Evolutionary conservation across 2,329 filamentous ascomycete species (phyloP).

Genomic region (Aspergillus tamarii): DNA sequence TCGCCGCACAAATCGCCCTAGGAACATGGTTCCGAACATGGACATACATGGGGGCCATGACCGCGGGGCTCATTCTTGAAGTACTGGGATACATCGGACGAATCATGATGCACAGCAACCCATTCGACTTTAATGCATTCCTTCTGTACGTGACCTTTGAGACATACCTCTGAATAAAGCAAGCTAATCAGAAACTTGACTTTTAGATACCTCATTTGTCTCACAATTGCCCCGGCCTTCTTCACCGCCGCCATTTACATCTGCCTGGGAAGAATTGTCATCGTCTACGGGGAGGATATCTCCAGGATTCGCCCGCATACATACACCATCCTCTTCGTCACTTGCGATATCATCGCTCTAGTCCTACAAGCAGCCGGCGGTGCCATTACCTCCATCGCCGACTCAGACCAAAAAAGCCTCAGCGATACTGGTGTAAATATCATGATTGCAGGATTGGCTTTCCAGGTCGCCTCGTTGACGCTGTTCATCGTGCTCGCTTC

Average conservation of each 20-base stretch:
- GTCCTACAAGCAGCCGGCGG: slow-evolving; percentile 61
- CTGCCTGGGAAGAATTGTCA: slow-evolving; percentile 52
- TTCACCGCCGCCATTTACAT: slow-evolving; percentile 65
- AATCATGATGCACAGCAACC: slow-evolving; percentile 57
- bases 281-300: slow-evolving; percentile 35
- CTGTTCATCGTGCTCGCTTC: slow-evolving; percentile 56
- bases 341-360: slow-evolving; percentile 64
- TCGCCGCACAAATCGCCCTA: slow-evolving; percentile 48
- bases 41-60: slow-evolving; percentile 57
- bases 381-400: slow-evolving; percentile 13
- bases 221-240: slow-evolving; percentile 68
- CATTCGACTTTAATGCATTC: slow-evolving; percentile 48
- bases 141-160: slow-evolving; percentile 29
- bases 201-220: slow-evolving; percentile 60
- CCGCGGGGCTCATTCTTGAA: slow-evolving; percentile 58
- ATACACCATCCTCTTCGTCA: slow-evolving; percentile 56
- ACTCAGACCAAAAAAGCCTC: background rate
- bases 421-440: slow-evolving; percentile 56
- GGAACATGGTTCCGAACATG: slow-evolving; percentile 51
- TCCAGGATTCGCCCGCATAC: slow-evolving; percentile 37
- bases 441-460: slow-evolving; percentile 66
- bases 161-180: slow-evolving; percentile 14
- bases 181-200: background rate
- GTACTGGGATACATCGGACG: slow-evolving; percentile 64
- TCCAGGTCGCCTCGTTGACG: slow-evolving; percentile 62